Conservation (phyloP, 1,139 yeast genomes). For the Taphrina pruni region DNA sequence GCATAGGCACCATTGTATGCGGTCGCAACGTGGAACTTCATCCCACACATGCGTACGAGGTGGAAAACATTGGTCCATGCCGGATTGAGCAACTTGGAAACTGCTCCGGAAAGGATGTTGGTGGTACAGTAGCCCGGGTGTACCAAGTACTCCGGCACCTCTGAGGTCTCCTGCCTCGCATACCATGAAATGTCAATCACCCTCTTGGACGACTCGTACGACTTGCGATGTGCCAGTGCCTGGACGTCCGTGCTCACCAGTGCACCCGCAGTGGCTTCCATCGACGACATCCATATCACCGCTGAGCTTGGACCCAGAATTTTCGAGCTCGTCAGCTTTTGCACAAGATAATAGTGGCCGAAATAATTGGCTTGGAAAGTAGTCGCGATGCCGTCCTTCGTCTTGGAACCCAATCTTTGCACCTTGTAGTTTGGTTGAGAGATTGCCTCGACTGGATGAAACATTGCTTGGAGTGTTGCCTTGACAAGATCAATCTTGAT, state of each 20-base stretch:
- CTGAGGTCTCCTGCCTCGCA: constrained; percentile 56
- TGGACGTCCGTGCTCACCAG: constrained; percentile 71
- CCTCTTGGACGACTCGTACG: constrained; percentile 93
- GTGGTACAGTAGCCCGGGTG: constrained; percentile 96
- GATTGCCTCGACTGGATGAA: constrained; percentile 75
- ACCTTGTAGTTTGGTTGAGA: constrained; percentile 82
- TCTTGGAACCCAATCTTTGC: constrained; percentile 74
- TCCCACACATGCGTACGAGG: constrained; percentile 79
- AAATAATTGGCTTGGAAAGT: constrained; percentile 95
- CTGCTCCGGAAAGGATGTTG: constrained; percentile 75
- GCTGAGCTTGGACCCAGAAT: constrained; percentile 7
- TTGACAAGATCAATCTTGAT: constrained; percentile 83
- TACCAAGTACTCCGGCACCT: constrained; percentile 73
- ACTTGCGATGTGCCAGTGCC: constrained; percentile 64
- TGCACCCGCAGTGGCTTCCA: constrained; percentile 37
- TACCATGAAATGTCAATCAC: constrained; percentile 80
- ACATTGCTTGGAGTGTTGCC: constrained; percentile 69
- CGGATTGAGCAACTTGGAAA: constrained; percentile 77
- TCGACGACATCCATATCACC: constrained; percentile 38
- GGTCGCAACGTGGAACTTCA: constrained; percentile 83
- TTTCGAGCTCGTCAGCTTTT: not conserved
- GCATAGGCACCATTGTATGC: constrained; percentile 92
- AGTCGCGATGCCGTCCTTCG: constrained; percentile 74
- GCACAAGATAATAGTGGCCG: constrained; percentile 79
- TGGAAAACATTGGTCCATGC: constrained; percentile 78